Percentiles rank a stretch among this genome's conserved stretches.
Evolutionary conservation across 2,329 filamentous ascomycete genomes (phyloP).

Genomic region (Sarocladium kiliense): DNA sequence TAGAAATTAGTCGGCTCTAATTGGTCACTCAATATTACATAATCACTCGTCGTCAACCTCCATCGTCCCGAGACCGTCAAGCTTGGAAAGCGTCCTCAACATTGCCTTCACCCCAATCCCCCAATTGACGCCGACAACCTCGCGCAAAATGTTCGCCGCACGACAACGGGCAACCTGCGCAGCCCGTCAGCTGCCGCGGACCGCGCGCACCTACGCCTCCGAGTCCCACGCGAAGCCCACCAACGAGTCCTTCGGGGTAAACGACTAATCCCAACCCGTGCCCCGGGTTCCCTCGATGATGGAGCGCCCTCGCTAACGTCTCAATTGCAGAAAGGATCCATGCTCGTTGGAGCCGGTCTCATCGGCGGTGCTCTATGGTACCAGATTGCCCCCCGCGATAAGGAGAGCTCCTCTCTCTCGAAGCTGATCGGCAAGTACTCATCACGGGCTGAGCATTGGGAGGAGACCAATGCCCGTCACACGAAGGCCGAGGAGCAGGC

Average conservation of each 20-base stretch:
- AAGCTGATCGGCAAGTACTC: conserved; percentile 41
- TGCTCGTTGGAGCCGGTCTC: conserved; percentile 38
- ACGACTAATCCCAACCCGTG: conserved; percentile 19
- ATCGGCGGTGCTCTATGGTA: conserved; percentile 41
- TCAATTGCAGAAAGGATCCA: conserved; percentile 39
- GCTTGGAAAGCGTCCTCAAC: not conserved
- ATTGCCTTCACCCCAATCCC: not conserved
- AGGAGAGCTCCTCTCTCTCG: conserved; percentile 39
- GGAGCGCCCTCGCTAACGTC: conserved; percentile 13
- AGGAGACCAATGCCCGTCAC: conserved; percentile 47
- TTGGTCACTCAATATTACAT: not conserved
- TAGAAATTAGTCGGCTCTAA: not conserved
- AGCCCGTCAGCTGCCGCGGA: conserved; percentile 30
- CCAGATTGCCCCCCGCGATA: conserved; percentile 42
- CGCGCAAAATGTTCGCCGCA: conserved; percentile 35
- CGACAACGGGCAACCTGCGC: conserved; percentile 38
- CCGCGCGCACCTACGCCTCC: conserved; percentile 49
- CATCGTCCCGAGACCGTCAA: conserved; percentile 3
- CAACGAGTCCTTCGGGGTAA: conserved; percentile 53
- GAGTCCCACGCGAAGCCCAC: conserved; percentile 44
- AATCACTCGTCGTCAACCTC: conserved; percentile 2
- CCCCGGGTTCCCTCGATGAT: not conserved
- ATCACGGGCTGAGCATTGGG: conserved; percentile 44
- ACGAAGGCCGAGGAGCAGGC: conserved; percentile 50
- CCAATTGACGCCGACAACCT: conserved; percentile 17